These are phyloP conservation scores for Alternaria ethzedia DNA, from an alignment of 2,329 filamentous ascomycete genomes.

Conservation along the genomic window DNA sequence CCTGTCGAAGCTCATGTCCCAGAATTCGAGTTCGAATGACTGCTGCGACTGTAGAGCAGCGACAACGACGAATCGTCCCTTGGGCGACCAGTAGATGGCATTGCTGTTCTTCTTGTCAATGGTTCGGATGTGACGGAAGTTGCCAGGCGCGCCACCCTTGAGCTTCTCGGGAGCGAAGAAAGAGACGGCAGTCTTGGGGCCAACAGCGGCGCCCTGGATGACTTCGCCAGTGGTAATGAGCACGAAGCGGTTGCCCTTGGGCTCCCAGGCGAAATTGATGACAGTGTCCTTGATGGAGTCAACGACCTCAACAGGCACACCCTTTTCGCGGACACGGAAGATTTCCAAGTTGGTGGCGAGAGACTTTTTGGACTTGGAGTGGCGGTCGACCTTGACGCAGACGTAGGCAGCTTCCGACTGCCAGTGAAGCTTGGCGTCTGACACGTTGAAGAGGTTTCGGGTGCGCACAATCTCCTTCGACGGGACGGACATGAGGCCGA, in stretches of 20 bases:
- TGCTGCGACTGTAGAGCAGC: constrained; percentile 92
- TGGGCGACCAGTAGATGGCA: constrained; percentile 98
- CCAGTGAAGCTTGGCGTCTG: constrained; percentile 98
- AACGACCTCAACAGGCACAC: constrained; percentile 96
- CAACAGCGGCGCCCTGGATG: constrained; percentile 76
- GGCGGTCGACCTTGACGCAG: constrained; percentile 97
- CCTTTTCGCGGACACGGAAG: constrained; percentile 96
- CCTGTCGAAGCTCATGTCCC: constrained; percentile 90
- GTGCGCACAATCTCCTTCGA: constrained; percentile 94
- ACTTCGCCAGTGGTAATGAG: constrained; percentile 94
- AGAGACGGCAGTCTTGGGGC: constrained; percentile 90
- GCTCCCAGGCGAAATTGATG: constrained; percentile 99
- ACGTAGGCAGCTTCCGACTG: constrained; percentile 93
- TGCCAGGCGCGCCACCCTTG: constrained; percentile 81
- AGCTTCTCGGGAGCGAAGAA: constrained; percentile 98
- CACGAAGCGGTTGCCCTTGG: constrained; percentile 95
- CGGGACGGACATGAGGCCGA: constrained; percentile 93
- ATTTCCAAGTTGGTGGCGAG: constrained; percentile 97
- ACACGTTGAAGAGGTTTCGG: constrained; percentile 96
- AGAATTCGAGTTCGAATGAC: constrained; percentile 96
- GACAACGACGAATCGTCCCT: constrained; percentile 91
- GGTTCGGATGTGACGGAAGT: constrained; percentile 95
- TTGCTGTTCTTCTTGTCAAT: constrained; percentile 99
- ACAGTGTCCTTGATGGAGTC: constrained; percentile 98
- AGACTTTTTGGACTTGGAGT: constrained; percentile 99